phyloP scores from a whole-genome alignment of 2,329 filamentous ascomycete genomes.

The Talaromyces sp. region DNA sequence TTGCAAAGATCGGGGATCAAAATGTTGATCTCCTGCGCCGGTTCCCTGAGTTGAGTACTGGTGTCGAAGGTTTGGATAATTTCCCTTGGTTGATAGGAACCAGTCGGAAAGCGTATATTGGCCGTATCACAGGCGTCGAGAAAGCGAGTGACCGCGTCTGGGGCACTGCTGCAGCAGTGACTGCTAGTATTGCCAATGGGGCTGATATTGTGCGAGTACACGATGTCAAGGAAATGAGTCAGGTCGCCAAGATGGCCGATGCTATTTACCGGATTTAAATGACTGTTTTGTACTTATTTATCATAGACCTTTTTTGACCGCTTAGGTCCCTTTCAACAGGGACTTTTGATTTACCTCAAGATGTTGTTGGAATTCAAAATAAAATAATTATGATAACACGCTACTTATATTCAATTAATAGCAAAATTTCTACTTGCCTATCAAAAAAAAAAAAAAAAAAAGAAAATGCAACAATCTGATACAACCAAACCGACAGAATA shows the following conservation, averaged over 20 bases:
- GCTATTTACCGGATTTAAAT: constrained; percentile 65
- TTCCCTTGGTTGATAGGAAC: constrained; percentile 86
- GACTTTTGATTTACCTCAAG: not conserved
- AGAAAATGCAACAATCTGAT: constrained; percentile 15
- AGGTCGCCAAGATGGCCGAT: constrained; percentile 82
- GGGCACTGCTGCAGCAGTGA: constrained; percentile 85
- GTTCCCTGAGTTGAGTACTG: constrained; percentile 54
- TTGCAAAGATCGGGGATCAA: constrained; percentile 76
- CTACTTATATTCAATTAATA: not conserved
- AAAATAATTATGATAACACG: not conserved
- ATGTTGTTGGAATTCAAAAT: not conserved
- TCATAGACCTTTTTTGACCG: not conserved
- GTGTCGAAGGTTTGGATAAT: constrained; percentile 40
- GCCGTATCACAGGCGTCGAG: constrained; percentile 68
- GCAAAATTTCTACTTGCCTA: not conserved
- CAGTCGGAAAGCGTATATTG: constrained; percentile 86
- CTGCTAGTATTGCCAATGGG: constrained; percentile 77
- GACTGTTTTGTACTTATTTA: not conserved
- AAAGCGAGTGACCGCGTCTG: constrained; percentile 65
- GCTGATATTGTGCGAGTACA: constrained; percentile 91
- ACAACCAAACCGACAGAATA: constrained; percentile 16
- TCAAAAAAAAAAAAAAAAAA: constrained; percentile 5
- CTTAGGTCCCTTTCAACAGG: not conserved
- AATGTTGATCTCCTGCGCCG: constrained; percentile 73
- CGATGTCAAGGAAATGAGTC: constrained; percentile 78